phyloP scores from a whole-genome alignment of 345 rosid species.

The Xanthoceras sorbifolium region DNA sequence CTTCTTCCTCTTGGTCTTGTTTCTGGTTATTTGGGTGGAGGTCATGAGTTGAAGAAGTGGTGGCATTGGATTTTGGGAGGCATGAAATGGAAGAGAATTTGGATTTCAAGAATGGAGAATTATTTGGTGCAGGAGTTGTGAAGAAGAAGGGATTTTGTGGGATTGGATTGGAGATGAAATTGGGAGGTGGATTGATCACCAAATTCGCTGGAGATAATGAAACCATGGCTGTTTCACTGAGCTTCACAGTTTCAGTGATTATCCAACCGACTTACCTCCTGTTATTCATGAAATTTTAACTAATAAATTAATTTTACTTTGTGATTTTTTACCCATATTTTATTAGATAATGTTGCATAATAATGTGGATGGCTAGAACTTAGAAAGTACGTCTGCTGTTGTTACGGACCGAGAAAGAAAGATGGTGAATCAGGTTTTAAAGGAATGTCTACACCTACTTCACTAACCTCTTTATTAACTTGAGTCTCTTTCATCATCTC shows the following conservation, averaged over 20 bases:
- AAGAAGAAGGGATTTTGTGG: background rate
- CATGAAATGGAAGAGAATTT: background rate
- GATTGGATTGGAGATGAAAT: background rate
- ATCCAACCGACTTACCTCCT: background rate
- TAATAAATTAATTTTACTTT: no score
- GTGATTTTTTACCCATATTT: no score
- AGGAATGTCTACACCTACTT: no score
- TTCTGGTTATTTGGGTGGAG: background rate
- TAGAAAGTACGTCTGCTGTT: no score
- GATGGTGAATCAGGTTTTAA: no score
- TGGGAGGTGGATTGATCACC: background rate
- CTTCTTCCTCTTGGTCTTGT: conserved; percentile 37
- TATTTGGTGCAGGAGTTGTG: background rate
- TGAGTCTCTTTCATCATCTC: no score
- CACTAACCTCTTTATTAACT: no score
- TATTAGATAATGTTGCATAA: no score
- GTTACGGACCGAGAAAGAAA: no score
- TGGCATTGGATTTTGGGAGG: background rate
- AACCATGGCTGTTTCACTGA: background rate
- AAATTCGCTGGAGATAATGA: background rate
- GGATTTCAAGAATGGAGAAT: background rate
- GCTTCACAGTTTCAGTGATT: background rate
- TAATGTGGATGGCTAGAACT: no score
- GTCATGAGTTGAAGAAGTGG: conserved; percentile 5
- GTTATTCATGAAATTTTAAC: background rate